phyloP scores from a whole-genome alignment of 306 rosid species.

The Cicer cuneatum region DNA sequence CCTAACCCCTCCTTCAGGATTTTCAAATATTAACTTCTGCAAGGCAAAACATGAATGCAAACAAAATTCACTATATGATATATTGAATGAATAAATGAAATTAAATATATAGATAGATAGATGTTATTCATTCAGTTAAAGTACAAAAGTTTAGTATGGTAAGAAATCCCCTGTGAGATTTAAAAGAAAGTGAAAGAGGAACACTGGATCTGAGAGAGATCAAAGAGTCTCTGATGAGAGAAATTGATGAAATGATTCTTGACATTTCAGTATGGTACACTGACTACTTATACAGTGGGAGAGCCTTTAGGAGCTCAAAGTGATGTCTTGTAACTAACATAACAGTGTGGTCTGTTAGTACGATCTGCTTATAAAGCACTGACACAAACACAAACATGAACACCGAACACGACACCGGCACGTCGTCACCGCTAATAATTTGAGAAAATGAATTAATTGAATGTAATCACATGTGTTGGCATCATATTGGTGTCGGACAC shows the following conservation, averaged over 20 bases:
- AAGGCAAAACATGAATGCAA: conserved; percentile 28
- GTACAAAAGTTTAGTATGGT: neutral
- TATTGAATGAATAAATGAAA: conserved; percentile 25
- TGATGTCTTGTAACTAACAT: neutral
- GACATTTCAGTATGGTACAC: conserved; percentile 8
- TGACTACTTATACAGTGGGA: neutral
- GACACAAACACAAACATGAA: too few relatives aligned
- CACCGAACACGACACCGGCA: too few relatives aligned
- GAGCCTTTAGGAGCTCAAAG: neutral
- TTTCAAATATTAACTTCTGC: conserved; percentile 90
- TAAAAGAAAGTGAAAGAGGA: conserved; percentile 5
- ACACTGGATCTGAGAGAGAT: conserved; percentile 1
- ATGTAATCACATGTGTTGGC: too few relatives aligned
- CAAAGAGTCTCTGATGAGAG: conserved; percentile 17
- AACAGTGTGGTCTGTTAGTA: neutral
- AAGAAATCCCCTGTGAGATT: conserved; percentile 3
- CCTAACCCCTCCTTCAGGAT: conserved; percentile 83
- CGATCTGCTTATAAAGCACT: neutral
- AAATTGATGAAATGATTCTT: neutral
- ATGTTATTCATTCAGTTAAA: conserved; percentile 21
- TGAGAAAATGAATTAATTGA: too few relatives aligned
- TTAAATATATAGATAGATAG: conserved; percentile 19
- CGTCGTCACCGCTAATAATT: too few relatives aligned
- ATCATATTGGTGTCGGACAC: too few relatives aligned
- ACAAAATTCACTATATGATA: conserved; percentile 8